phyloP scores from a whole-genome alignment of 1,284 basidiomycete species.

The Polyporus tsugae region DNA sequence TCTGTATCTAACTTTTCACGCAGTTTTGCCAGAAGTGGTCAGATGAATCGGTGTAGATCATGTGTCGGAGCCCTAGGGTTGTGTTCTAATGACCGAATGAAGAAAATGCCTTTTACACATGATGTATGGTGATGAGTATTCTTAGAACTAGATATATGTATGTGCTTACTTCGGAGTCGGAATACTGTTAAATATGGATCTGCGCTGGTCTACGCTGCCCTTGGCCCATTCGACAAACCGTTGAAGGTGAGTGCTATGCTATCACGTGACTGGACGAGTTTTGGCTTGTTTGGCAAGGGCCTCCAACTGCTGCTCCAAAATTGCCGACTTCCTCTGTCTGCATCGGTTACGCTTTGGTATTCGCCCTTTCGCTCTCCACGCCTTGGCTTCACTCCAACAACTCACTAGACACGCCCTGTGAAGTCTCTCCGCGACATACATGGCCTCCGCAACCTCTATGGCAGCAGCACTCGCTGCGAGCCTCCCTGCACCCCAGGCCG shows the following conservation, averaged over 20 bases:
- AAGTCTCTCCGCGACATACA: constrained; percentile 28
- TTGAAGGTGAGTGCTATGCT: not conserved
- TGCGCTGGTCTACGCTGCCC: too few relatives aligned
- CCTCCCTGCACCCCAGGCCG: constrained; percentile 70
- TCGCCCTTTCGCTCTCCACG: not conserved
- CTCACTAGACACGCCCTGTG: constrained; percentile 3
- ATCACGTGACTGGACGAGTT: constrained; percentile 36
- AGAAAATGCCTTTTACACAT: not conserved
- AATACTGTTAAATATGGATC: too few relatives aligned
- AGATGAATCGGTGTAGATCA: too few relatives aligned
- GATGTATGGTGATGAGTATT: too few relatives aligned
- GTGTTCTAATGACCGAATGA: not conserved
- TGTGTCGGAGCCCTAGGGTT: not conserved
- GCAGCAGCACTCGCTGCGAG: constrained; percentile 88
- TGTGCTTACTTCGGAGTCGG: too few relatives aligned
- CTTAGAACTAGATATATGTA: too few relatives aligned
- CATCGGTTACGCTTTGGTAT: constrained; percentile 9
- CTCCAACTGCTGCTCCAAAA: constrained; percentile 27
- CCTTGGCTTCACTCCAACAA: not conserved
- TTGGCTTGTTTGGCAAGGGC: constrained; percentile 38
- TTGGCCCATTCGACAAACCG: too few relatives aligned
- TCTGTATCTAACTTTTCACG: too few relatives aligned
- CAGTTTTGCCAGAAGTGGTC: too few relatives aligned
- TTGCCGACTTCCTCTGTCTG: constrained; percentile 21
- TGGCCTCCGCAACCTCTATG: constrained; percentile 84